phyloP scores from a whole-genome alignment of 2,329 filamentous ascomycete genomes.

The Cucurbitaria berberidis region DNA sequence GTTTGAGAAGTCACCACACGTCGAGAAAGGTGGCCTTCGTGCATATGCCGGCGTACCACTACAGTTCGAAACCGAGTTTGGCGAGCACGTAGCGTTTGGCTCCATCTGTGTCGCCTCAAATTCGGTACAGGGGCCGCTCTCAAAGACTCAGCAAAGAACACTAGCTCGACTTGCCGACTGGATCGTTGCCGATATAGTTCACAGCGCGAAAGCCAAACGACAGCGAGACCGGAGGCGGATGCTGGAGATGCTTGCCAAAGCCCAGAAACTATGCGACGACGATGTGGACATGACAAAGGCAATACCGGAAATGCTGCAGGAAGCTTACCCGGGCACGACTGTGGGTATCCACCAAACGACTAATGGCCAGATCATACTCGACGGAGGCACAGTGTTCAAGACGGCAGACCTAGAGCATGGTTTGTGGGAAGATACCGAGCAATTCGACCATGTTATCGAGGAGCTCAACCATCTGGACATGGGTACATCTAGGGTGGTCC shows the following conservation, averaged over 20 bases:
- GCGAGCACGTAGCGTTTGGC: conserved; percentile 51
- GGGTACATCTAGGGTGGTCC: conserved; percentile 40
- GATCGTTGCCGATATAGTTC: conserved; percentile 52
- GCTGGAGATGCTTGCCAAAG: conserved; percentile 42
- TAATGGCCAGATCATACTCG: conserved; percentile 31
- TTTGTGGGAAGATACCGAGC: conserved; percentile 54
- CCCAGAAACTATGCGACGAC: conserved; percentile 27
- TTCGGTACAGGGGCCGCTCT: conserved; percentile 41
- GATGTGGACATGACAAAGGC: conserved; percentile 29
- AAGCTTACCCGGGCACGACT: conserved; percentile 45
- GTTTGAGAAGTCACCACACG: conserved; percentile 51
- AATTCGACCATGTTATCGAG: conserved; percentile 50
- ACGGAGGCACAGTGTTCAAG: conserved; percentile 33
- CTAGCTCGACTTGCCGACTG: conserved; percentile 48
- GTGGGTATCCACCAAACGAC: conserved; percentile 36
- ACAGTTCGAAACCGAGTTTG: conserved; percentile 49
- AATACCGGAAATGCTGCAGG: conserved; percentile 38
- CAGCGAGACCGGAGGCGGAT: conserved; percentile 51
- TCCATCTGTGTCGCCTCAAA: conserved; percentile 54
- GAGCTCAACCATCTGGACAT: conserved; percentile 44
- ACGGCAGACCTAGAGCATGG: conserved; percentile 45
- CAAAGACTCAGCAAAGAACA: conserved; percentile 39
- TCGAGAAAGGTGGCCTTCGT: conserved; percentile 49
- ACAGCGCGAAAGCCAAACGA: conserved; percentile 47
- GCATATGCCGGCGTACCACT: conserved; percentile 53